Evolutionary conservation across 2,329 filamentous ascomycete species (phyloP).

Genomic region (Plectosphaerella sp.): DNA sequence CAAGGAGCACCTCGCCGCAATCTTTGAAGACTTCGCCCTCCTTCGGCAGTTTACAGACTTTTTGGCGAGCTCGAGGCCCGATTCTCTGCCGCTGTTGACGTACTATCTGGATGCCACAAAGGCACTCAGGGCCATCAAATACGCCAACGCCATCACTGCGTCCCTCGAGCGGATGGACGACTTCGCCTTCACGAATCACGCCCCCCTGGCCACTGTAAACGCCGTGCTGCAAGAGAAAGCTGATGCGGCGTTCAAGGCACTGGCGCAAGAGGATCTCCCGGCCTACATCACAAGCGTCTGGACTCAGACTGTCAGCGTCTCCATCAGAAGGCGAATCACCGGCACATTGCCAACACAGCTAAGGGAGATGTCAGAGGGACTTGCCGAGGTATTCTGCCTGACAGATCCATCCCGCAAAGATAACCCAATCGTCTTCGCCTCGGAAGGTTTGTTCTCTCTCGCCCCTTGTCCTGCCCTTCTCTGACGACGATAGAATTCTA

Average conservation of each 20-base stretch:
- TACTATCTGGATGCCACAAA: constrained; percentile 72
- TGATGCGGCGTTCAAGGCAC: constrained; percentile 56
- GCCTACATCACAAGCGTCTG: constrained; percentile 68
- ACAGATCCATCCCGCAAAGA: constrained; percentile 69
- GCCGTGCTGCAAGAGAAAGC: constrained; percentile 57
- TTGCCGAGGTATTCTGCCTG: constrained; percentile 74
- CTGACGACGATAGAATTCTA: constrained; percentile 55
- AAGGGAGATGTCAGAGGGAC: constrained; percentile 65
- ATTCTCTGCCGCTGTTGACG: constrained; percentile 60
- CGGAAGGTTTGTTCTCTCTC: constrained; percentile 51
- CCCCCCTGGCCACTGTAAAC: constrained; percentile 51
- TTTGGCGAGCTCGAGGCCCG: constrained; percentile 52
- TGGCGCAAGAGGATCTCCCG: constrained; percentile 65
- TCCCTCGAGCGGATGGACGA: constrained; percentile 53
- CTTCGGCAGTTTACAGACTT: constrained; percentile 65
- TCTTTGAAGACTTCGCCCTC: constrained; percentile 60
- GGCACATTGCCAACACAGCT: constrained; percentile 61
- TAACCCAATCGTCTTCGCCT: constrained; percentile 74
- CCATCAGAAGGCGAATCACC: constrained; percentile 63
- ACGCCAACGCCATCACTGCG: constrained; percentile 64
- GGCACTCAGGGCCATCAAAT: constrained; percentile 64
- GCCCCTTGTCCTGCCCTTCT: too few species aligned
- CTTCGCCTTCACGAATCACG: constrained; percentile 48
- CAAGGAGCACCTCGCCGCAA: constrained; percentile 56
- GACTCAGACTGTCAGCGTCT: constrained; percentile 64